Percentiles rank a stretch among this genome's conserved stretches.
Evolutionary conservation across 495 filamentous ascomycete genomes (phyloP).

Genomic region (Apodospora peruviana): DNA sequence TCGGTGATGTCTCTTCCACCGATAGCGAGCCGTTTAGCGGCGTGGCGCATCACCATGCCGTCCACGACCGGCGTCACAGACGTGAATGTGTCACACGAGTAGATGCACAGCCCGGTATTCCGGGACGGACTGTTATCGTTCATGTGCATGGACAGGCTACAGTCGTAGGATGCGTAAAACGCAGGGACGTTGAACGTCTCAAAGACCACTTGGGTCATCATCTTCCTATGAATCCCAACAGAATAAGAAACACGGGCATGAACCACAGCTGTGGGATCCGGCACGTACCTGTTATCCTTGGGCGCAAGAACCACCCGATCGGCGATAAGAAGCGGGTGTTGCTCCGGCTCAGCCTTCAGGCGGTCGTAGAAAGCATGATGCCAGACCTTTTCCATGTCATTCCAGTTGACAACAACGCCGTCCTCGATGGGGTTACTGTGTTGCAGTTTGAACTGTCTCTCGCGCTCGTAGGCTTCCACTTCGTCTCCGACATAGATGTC

Average conservation of each 20-base stretch:
- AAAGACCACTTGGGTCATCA: conserved; percentile 5
- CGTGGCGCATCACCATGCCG: not conserved
- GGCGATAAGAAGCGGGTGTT: not conserved
- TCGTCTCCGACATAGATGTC: conserved; percentile 1
- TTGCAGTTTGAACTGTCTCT: not conserved
- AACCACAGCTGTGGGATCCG: no score
- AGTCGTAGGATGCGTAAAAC: not conserved
- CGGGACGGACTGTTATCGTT: not conserved
- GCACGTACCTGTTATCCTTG: no score
- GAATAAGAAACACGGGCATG: no score
- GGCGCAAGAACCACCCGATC: not conserved
- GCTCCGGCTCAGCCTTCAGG: not conserved
- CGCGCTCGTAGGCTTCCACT: not conserved
- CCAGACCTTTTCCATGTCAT: conserved; percentile 1
- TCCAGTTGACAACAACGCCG: not conserved
- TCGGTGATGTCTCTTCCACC: conserved; percentile 1
- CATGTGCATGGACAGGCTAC: not conserved
- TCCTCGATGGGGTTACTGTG: not conserved
- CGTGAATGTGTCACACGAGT: not conserved
- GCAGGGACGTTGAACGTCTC: conserved; percentile 2
- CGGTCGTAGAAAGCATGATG: not conserved
- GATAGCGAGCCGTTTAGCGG: not conserved
- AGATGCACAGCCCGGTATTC: not conserved
- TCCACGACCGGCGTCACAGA: not conserved
- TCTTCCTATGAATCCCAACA: not conserved